Conservation (phyloP, 306 rosid genomes). For the Gillenia trifoliata region DNA sequence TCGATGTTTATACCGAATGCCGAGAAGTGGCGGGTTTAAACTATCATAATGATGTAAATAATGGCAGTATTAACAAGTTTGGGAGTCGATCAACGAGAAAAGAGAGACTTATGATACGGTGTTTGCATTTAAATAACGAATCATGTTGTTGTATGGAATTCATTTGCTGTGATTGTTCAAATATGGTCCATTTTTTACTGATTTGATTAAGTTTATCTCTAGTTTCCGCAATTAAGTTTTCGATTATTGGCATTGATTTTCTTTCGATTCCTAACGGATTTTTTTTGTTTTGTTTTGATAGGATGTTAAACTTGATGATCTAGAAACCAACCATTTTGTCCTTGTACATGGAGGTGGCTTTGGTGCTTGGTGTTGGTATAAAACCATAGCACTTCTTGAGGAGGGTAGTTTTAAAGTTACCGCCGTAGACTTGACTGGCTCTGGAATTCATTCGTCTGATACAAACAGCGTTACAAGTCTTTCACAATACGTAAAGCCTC, state of each 20-base stretch:
- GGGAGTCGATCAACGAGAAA: too few relatives aligned
- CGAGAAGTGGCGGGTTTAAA: not conserved
- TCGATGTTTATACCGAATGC: not conserved
- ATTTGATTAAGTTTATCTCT: not conserved
- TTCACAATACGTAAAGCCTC: conserved; percentile 86
- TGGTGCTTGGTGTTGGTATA: conserved; percentile 99
- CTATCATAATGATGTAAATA: not conserved
- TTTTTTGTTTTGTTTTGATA: conserved; percentile 23
- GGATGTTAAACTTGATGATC: conserved; percentile 75
- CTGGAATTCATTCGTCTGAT: conserved; percentile 80
- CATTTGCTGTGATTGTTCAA: not conserved
- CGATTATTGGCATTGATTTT: not conserved
- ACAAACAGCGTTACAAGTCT: conserved; percentile 63
- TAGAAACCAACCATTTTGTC: conserved; percentile 81
- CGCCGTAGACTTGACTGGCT: conserved; percentile 90
- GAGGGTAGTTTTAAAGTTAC: conserved; percentile 79
- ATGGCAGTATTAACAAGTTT: too few relatives aligned
- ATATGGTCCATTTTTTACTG: not conserved
- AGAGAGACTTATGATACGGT: too few relatives aligned
- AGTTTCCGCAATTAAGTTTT: not conserved
- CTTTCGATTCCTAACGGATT: conserved; percentile 6
- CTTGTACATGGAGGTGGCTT: conserved; percentile 99
- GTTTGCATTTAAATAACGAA: too few relatives aligned
- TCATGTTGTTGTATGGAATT: not conserved
- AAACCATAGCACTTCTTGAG: conserved; percentile 92